phyloP scores from a whole-genome alignment of 2,329 filamentous ascomycete genomes.

The Endocalyx cinctus region DNA sequence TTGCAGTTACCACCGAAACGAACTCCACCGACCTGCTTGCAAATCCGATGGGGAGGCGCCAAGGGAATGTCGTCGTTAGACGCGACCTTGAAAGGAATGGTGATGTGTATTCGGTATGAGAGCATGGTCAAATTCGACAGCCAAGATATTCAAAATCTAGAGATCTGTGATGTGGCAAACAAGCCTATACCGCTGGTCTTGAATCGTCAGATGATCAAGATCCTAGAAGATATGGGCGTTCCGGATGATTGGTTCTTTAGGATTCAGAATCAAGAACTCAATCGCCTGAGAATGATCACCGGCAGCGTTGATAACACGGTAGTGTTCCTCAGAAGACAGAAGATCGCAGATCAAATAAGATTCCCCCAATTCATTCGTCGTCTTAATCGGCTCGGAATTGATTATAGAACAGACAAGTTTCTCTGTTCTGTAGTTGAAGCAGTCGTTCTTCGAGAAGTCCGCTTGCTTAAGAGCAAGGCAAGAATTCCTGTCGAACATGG shows the following conservation, averaged over 20 bases:
- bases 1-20: slow-evolving; percentile 42
- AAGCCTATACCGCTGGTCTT: slow-evolving; percentile 65
- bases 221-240: slow-evolving; percentile 73
- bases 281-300: slow-evolving; percentile 55
- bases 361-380: slow-evolving; percentile 59
- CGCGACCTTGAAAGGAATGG: slow-evolving; percentile 48
- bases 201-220: slow-evolving; percentile 80
- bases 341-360: slow-evolving; percentile 55
- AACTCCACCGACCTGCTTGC: slow-evolving; percentile 59
- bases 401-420: slow-evolving; percentile 65
- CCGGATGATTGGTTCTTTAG: slow-evolving; percentile 53
- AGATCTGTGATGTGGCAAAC: slow-evolving; percentile 67
- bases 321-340: slow-evolving; percentile 58
- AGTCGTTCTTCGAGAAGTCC: slow-evolving; percentile 63
- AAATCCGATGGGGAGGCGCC: slow-evolving; percentile 68
- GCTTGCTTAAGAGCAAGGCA: slow-evolving; percentile 72
- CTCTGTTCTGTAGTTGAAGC: slow-evolving; percentile 68
- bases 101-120: slow-evolving; percentile 55
- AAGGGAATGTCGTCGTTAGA: slow-evolving; percentile 72
- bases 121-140: slow-evolving; percentile 80
- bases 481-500: slow-evolving; percentile 68
- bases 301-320: slow-evolving; percentile 57
- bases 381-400: slow-evolving; percentile 52
- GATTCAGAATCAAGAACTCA: slow-evolving; percentile 60
- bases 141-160: slow-evolving; percentile 50